These are phyloP conservation scores for rapeseed (Brassica napus) DNA, from an alignment of 345 rosid species.

Conservation along the genomic window Da-Ae NC_063435.1:11435501-11436000, in stretches of 20 bases:
- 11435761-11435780: neutral
- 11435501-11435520: too few species aligned
- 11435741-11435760: constrained; percentile 35
- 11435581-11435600: too few species aligned
- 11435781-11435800: neutral
- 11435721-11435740: constrained; percentile 17
- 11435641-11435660: too few species aligned
- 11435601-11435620: too few species aligned
- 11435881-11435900: constrained; percentile 69
- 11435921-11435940: neutral
- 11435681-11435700: constrained; percentile 2
- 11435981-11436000: constrained; percentile 21
- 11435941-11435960: neutral
- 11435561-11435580: too few species aligned
- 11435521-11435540: too few species aligned
- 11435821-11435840: constrained; percentile 30
- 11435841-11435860: neutral
- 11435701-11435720: neutral
- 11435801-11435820: constrained; percentile 12
- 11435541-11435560: too few species aligned
- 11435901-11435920: constrained; percentile 24
- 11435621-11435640: too few species aligned
- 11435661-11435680: too few species aligned
- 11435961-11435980: constrained; percentile 12
- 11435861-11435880: constrained; percentile 43